Evolutionary conservation across 371 early-diverging fungal genomes (phyloP).

Genomic region (Batkoa obscura): DNA sequence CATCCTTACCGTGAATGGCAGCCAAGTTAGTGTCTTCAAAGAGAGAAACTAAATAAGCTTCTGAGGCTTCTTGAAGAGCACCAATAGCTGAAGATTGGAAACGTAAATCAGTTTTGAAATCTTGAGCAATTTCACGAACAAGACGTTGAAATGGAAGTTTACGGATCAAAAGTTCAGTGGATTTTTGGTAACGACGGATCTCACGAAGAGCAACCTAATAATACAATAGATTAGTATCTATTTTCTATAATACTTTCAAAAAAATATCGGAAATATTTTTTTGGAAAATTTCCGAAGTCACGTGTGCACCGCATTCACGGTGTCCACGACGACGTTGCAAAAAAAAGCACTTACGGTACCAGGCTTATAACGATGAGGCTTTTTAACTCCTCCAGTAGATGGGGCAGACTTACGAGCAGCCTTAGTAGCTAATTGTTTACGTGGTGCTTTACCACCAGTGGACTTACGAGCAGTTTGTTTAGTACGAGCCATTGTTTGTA

Average conservation of each 20-base stretch:
- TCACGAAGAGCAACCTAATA: conserved; percentile 58
- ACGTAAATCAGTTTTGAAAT: conserved; percentile 94
- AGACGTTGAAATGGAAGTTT: conserved; percentile 98
- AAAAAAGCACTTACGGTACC: conserved; percentile 45
- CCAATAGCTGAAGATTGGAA: conserved; percentile 97
- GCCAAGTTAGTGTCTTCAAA: conserved; percentile 98
- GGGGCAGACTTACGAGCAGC: conserved; percentile 73
- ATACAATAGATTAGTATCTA: background rate
- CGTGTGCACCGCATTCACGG: too few relatives aligned
- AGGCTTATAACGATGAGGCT: conserved; percentile 74
- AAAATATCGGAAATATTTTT: too few relatives aligned
- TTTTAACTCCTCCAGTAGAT: conserved; percentile 48
- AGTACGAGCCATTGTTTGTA: conserved; percentile 78
- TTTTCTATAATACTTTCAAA: too few relatives aligned
- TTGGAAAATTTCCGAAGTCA: too few relatives aligned
- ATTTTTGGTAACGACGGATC: conserved; percentile 96
- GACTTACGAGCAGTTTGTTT: conserved; percentile 74
- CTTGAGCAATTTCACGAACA: conserved; percentile 89
- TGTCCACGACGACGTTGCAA: too few relatives aligned
- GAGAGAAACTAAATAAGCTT: conserved; percentile 88
- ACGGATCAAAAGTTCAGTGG: conserved; percentile 93
- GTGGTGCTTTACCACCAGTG: conserved; percentile 70
- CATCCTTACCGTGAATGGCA: conserved; percentile 66
- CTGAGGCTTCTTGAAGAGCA: conserved; percentile 97
- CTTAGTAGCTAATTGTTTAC: conserved; percentile 70